Conservation (phyloP, 2,329 filamentous ascomycete species). For the Alternaria arbusti region DNA sequence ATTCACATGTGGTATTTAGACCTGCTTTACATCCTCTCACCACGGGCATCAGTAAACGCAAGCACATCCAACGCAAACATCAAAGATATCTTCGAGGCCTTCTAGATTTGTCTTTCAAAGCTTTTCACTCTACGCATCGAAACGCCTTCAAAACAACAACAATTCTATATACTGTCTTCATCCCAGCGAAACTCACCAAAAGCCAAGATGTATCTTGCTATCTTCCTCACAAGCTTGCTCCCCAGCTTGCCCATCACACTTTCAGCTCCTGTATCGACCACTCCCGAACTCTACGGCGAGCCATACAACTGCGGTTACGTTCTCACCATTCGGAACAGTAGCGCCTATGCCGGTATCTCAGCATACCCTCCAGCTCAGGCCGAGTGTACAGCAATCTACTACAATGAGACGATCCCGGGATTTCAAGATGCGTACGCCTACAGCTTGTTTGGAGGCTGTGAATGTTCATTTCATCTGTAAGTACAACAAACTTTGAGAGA, state of each 20-base stretch:
- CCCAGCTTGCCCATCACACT: neutral
- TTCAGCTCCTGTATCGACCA: neutral
- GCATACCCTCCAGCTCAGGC: neutral
- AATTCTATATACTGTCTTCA: too few relatives aligned
- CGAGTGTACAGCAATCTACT: conserved; percentile 10
- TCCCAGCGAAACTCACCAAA: neutral
- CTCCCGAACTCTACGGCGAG: neutral
- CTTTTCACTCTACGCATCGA: neutral
- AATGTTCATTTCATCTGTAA: conserved; percentile 13
- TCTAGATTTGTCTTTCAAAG: neutral
- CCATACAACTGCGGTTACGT: conserved; percentile 20
- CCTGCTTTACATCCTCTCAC: conserved; percentile 1
- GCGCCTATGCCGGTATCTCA: conserved; percentile 10
- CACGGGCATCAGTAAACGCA: neutral
- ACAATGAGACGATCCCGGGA: conserved; percentile 11
- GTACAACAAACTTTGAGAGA: neutral
- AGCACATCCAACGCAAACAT: neutral
- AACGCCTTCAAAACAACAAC: neutral
- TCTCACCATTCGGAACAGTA: conserved; percentile 16
- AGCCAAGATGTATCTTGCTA: neutral
- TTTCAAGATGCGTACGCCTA: conserved; percentile 17
- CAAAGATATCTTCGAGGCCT: neutral
- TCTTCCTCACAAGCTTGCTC: neutral
- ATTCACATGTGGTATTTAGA: conserved; percentile 3
- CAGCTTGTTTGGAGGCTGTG: conserved; percentile 11